Evolutionary conservation across 1,139 yeast species (phyloP).

Genomic region (Lodderomyces metapsilosis): DNA sequence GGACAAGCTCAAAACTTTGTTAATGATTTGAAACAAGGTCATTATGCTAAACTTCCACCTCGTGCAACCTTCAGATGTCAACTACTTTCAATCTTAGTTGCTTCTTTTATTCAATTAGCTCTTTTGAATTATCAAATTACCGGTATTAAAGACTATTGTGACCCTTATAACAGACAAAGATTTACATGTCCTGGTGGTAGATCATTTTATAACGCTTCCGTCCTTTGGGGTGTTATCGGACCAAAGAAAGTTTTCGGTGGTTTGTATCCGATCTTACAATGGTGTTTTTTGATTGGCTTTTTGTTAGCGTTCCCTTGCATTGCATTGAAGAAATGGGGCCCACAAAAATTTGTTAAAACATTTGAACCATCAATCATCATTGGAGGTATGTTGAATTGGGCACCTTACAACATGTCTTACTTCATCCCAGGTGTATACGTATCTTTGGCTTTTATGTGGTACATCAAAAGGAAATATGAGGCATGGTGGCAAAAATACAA

Average conservation of each 20-base stretch:
- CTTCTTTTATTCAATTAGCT: slow-evolving; percentile 49
- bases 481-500: slow-evolving; percentile 60
- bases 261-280: slow-evolving; percentile 47
- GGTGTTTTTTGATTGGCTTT: slow-evolving; percentile 57
- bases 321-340: slow-evolving; percentile 38
- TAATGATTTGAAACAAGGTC: slow-evolving; percentile 56
- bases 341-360: slow-evolving; percentile 23
- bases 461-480: slow-evolving; percentile 39
- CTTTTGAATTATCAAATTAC: too few species aligned
- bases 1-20: slow-evolving; percentile 58
- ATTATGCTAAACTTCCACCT: slow-evolving; percentile 63
- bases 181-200: too few species aligned
- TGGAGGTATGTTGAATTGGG: slow-evolving; percentile 39
- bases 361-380: slow-evolving; percentile 46
- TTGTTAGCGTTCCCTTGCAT: too few species aligned
- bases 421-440: slow-evolving; percentile 41
- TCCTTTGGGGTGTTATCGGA: too few species aligned
- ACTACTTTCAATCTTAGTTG: slow-evolving; percentile 43
- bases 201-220: too few species aligned
- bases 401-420: slow-evolving; percentile 53
- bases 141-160: too few species aligned
- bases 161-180: too few species aligned
- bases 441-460: slow-evolving; percentile 44
- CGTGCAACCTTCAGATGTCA: slow-evolving; percentile 61
- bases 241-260: slow-evolving; percentile 52